Evolutionary conservation across 345 rosid genomes (phyloP).

Genomic region (Bruguiera sexangula): DNA sequence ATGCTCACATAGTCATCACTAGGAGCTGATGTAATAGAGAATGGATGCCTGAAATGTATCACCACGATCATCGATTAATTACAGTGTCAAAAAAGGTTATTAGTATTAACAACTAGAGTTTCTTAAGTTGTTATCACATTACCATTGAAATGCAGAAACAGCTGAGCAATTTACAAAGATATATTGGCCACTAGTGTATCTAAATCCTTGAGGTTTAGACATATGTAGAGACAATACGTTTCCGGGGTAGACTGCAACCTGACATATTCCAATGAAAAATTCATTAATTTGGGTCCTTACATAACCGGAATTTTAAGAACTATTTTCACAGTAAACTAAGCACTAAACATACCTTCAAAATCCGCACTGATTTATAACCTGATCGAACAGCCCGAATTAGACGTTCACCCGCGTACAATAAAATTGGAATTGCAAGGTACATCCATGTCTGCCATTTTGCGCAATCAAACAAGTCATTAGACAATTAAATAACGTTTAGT

Average conservation of each 20-base stretch:
- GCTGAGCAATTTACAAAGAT: conserved; percentile 69
- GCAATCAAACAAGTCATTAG: no score
- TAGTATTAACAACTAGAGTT: not conserved
- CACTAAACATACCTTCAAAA: conserved; percentile 52
- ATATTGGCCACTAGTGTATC: conserved; percentile 80
- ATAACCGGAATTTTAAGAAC: no score
- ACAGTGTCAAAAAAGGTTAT: not conserved
- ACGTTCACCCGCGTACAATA: conserved; percentile 54
- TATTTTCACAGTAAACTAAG: no score
- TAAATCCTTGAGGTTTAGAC: conserved; percentile 81
- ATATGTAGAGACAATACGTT: conserved; percentile 66
- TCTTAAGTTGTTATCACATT: not conserved
- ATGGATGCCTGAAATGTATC: conserved; percentile 25
- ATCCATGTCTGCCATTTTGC: conserved; percentile 67
- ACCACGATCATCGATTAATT: not conserved
- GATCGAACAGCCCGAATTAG: conserved; percentile 61
- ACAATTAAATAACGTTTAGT: no score
- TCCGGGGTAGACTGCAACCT: conserved; percentile 86
- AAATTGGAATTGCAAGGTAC: conserved; percentile 68
- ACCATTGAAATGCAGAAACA: conserved; percentile 85
- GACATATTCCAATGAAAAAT: conserved; percentile 11
- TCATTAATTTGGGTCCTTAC: not conserved
- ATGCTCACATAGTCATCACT: conserved; percentile 24
- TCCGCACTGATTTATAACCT: conserved; percentile 52
- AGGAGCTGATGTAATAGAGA: conserved; percentile 25